Evolutionary conservation across 2,329 filamentous ascomycete species (phyloP).

Genomic region (Calonectria honghensis): DNA sequence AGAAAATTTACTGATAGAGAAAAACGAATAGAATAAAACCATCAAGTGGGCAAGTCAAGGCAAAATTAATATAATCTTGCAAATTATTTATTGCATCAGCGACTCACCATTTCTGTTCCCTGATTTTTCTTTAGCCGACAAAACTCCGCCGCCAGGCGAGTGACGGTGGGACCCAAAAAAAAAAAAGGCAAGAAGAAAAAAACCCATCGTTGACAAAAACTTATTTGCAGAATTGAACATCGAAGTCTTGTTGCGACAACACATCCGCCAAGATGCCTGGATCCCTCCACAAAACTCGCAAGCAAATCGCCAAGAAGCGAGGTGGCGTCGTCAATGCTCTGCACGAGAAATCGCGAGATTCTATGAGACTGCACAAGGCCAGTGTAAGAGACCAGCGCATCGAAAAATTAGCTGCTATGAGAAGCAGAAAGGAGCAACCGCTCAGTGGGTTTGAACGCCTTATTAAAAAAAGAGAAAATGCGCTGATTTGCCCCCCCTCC

Average conservation of each 20-base stretch:
- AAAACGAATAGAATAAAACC: too few relatives aligned
- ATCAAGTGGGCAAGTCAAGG: not conserved
- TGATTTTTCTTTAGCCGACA: conserved; percentile 38
- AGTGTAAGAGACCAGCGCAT: conserved; percentile 88
- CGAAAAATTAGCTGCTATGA: conserved; percentile 80
- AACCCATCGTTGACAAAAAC: conserved; percentile 44
- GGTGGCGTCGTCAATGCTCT: conserved; percentile 82
- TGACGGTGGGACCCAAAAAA: conserved; percentile 36
- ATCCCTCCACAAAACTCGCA: conserved; percentile 87
- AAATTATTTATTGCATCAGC: not conserved
- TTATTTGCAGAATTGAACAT: conserved; percentile 34
- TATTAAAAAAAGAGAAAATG: too few relatives aligned
- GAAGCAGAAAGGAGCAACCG: conserved; percentile 84
- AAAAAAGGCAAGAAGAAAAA: conserved; percentile 41
- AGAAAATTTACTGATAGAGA: too few relatives aligned
- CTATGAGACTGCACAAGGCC: conserved; percentile 86
- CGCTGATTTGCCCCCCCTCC: conserved; percentile 32
- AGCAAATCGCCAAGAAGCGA: conserved; percentile 93
- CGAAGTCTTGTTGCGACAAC: conserved; percentile 20
- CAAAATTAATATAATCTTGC: not conserved
- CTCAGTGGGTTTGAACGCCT: conserved; percentile 72
- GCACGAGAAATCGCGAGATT: conserved; percentile 92
- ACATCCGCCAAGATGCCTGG: conserved; percentile 78
- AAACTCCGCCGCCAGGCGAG: conserved; percentile 41
- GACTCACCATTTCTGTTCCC: not conserved